Base-by-base conservation (phyloP, 108 stramenopile genomes). In the Cyclotella sp. region DNA sequence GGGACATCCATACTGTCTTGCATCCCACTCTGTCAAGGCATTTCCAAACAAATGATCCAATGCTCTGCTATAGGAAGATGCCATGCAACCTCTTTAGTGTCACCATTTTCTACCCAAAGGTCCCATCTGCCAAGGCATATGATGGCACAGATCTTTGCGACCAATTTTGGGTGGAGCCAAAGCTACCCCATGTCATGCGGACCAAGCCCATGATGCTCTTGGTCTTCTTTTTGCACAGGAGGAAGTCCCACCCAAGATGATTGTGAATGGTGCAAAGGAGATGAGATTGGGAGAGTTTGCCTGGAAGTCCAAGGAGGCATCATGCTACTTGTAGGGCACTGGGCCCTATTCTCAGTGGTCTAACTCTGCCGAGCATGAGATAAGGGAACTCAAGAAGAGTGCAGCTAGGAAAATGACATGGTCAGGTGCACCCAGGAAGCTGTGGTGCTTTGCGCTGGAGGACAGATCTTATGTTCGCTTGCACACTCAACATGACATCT, bases 361-460 rank as follows among this genome's bases (percentile, higher is more conserved):
- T 8, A 77, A 85, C 22, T 27, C 53, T 9, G 72, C 80, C 19
- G 80, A 85, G 54, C 63, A 52, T 46, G 71, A 30, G 18, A 82
- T 73, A 22, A 60, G 47, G 6, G 80, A 82, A 53, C 26, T 82
- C 7, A 81, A 82, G 64, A 55, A 59, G 43, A 63, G 65, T 18
- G 53, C 58, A 0, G 51, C 47, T 2, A 19, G 73, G 5, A 68
- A 77, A 14, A 63, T 82, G 73, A 34, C 30, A 2, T 14, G 27
- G 9, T 49, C 64, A 18, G 42, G 49, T 5, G 29, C 72, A 1
- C 81, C 76, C 15, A 9, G 19, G 29, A 1, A n/a, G 3, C 13
- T 83, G 6, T 88, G 84, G 84, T 73, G 74, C 57, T 40, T 57
- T 24, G 70, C 70, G 27, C 15, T 84, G 0, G 86, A 74, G 18